phyloP scores from a whole-genome alignment of 164 flowering plant species.

The Macadamia integrifolia region DNA sequence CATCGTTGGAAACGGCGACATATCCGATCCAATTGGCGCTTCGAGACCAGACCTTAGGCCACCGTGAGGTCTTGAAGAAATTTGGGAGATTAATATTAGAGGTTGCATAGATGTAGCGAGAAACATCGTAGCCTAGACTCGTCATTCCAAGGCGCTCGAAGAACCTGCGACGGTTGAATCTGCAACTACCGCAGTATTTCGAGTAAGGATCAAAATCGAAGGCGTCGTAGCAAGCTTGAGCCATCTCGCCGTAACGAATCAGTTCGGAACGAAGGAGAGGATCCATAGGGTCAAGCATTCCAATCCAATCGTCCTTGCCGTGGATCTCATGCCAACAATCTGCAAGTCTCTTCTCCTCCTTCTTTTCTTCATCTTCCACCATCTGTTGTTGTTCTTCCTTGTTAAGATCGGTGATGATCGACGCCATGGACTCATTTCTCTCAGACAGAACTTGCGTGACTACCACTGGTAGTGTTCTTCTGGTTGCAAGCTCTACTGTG shows the following conservation, averaged over 20 bases:
- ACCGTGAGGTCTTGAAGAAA: slow-evolving; percentile 46
- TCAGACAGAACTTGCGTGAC: slow-evolving; percentile 7
- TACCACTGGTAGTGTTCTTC: neutral
- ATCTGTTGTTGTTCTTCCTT: neutral
- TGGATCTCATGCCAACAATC: slow-evolving; percentile 46
- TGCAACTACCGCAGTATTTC: slow-evolving; percentile 50
- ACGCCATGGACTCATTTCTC: slow-evolving; percentile 15
- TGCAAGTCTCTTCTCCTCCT: slow-evolving; percentile 10
- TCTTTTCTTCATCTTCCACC: too few relatives aligned
- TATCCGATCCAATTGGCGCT: slow-evolving; percentile 73
- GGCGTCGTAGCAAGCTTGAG: slow-evolving; percentile 60
- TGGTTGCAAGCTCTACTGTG: neutral
- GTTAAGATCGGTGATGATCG: slow-evolving; percentile 18
- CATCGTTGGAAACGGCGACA: slow-evolving; percentile 63
- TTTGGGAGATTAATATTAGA: slow-evolving; percentile 51
- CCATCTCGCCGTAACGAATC: slow-evolving; percentile 65
- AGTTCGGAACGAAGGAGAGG: slow-evolving; percentile 44
- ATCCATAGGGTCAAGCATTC: slow-evolving; percentile 55
- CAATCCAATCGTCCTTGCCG: slow-evolving; percentile 52
- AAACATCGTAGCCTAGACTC: slow-evolving; percentile 37
- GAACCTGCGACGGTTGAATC: slow-evolving; percentile 27
- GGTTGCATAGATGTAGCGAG: slow-evolving; percentile 56
- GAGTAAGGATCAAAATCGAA: slow-evolving; percentile 58
- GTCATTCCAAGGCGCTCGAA: slow-evolving; percentile 33
- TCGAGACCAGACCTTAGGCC: slow-evolving; percentile 54